phyloP scores from a whole-genome alignment of 768 basidiomycete genomes.

The Daedaleopsis nitida region DNA sequence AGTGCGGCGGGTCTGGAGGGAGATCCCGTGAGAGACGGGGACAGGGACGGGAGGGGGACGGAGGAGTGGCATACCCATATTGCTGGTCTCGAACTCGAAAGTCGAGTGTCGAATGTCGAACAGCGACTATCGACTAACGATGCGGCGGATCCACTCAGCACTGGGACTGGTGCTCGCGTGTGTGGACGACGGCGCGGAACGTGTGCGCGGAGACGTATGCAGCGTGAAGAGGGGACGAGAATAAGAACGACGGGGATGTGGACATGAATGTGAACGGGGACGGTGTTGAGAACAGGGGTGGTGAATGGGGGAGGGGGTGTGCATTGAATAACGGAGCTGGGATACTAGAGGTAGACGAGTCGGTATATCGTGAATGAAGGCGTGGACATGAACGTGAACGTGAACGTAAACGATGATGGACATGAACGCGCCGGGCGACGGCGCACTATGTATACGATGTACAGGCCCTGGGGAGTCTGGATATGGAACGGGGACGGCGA shows the following conservation, averaged over 20 bases:
- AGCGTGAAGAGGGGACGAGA: background rate
- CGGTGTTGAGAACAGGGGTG: conserved; percentile 14
- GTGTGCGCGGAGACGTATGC: background rate
- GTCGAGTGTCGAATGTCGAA: no score
- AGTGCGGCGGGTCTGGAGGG: no score
- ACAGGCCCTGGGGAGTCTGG: no score
- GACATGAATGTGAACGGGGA: conserved; percentile 9
- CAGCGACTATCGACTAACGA: no score
- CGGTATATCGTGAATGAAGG: background rate
- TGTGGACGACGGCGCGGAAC: conserved; percentile 14
- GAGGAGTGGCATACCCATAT: no score
- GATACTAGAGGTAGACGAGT: conserved; percentile 1
- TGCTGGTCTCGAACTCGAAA: no score
- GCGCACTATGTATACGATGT: no score
- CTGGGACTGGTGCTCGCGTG: background rate
- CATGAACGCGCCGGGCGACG: no score
- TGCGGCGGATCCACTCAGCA: background rate
- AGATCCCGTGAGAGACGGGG: no score
- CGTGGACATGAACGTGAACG: background rate
- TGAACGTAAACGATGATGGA: background rate
- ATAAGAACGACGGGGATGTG: background rate
- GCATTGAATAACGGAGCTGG: background rate
- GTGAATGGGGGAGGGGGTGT: conserved; percentile 17
- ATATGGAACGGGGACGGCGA: no score
- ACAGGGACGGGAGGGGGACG: no score